A percentile compares a stretch with the other conserved stretches of the same genome.
phyloP scores from a whole-genome alignment of 441 rosid genomes.

The Gossypium gossypioides region DNA sequence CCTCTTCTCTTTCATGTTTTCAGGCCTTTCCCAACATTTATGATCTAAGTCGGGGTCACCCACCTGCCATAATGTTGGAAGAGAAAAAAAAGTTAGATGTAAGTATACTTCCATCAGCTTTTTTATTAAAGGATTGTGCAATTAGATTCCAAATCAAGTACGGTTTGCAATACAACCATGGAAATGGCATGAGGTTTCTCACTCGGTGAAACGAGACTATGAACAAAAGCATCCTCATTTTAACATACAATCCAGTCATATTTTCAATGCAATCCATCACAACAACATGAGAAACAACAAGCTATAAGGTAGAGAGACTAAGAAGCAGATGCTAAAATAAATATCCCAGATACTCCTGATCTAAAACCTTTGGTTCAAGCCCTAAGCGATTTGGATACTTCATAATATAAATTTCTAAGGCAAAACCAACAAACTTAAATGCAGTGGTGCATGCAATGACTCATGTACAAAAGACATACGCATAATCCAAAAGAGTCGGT shows the following conservation, averaged over 20 bases:
- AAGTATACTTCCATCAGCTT: background rate
- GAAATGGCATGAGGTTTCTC: background rate
- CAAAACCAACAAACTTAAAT: background rate
- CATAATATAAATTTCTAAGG: background rate
- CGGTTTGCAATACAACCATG: background rate
- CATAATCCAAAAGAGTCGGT: background rate
- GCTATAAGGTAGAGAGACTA: background rate
- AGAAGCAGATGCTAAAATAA: background rate
- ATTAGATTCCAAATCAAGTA: background rate
- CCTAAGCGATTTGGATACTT: background rate
- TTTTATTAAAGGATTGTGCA: background rate
- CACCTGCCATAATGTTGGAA: constrained; percentile 37
- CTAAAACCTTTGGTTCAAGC: background rate
- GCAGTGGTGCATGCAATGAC: background rate
- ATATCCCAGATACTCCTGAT: background rate
- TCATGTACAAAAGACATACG: background rate
- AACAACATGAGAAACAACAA: constrained; percentile 1
- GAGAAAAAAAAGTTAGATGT: background rate
- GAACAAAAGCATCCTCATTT: background rate
- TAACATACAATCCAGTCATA: background rate
- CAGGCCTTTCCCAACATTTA: constrained; percentile 88
- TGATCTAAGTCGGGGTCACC: constrained; percentile 79
- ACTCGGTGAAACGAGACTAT: background rate
- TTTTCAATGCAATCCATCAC: background rate
- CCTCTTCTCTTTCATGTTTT: constrained; percentile 63